These are phyloP conservation scores for Bimuria novae-zelandiae DNA, from an alignment of 2,329 filamentous ascomycete species.

Conservation along the genomic window DNA sequence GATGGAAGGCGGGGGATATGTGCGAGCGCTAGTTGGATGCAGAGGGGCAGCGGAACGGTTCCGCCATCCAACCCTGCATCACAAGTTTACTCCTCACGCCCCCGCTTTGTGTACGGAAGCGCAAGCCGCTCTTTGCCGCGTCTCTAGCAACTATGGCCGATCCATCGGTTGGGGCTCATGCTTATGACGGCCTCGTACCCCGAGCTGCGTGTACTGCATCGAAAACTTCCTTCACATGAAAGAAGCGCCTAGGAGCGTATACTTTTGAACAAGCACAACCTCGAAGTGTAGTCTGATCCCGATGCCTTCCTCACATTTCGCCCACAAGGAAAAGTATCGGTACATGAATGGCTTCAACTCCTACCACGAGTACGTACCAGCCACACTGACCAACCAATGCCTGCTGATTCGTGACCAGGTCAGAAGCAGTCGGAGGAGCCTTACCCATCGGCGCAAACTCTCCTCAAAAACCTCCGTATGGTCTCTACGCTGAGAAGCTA, in stretches of 20 bases:
- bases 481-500: slow-evolving; percentile 77
- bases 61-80: slow-evolving; percentile 30
- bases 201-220: slow-evolving; percentile 24
- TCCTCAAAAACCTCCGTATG: slow-evolving; percentile 77
- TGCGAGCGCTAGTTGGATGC: slow-evolving; percentile 9
- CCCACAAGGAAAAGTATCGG: slow-evolving; percentile 68
- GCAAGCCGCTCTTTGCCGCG: slow-evolving; percentile 39
- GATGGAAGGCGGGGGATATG: slow-evolving; percentile 17
- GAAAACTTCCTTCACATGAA: slow-evolving; percentile 21
- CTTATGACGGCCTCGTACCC: slow-evolving; percentile 31
- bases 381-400: not conserved
- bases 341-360: slow-evolving; percentile 80
- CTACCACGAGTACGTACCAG: slow-evolving; percentile 70
- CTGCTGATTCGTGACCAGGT: slow-evolving; percentile 53
- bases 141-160: slow-evolving; percentile 23
- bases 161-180: slow-evolving; percentile 6
- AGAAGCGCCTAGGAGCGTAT: slow-evolving; percentile 28
- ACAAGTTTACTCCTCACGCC: slow-evolving; percentile 18
- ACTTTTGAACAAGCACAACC: slow-evolving; percentile 34
- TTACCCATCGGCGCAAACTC: slow-evolving; percentile 78
- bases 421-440: slow-evolving; percentile 75
- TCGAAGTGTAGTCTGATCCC: slow-evolving; percentile 34
- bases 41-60: slow-evolving; percentile 26
- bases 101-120: slow-evolving; percentile 30
- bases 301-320: slow-evolving; percentile 70